Base-by-base conservation (phyloP, 768 basidiomycete genomes). In the Rhodosporidiobolus odoratus region DNA sequence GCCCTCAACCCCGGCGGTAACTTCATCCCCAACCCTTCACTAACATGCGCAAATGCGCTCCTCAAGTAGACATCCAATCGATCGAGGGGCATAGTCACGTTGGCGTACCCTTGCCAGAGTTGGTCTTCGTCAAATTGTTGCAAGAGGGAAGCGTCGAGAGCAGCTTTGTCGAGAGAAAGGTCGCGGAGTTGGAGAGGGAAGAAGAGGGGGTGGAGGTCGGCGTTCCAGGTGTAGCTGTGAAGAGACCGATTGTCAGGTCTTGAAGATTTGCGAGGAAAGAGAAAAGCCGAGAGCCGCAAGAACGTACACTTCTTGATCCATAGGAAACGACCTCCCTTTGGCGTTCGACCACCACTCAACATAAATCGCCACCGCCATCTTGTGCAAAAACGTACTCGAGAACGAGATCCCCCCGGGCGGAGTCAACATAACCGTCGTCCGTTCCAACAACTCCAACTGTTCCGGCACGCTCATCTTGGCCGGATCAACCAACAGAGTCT, bases 191-290 rank as follows among this genome's bases (percentile, higher is more conserved):
- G 9, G 56, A 57, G 34, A 12, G 56, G 56, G 56, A 23, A 57
- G 56, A 57, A 57, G 56, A 57, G 56, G 7, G 56, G 56, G 56
- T 57, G 56, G 23, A 57, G 5, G 56, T 57, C 56, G 13, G 56
- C 35, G 56, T 57, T 38, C 21, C 52, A 27, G 34, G 21, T 19
- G 54, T 35, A 35, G 34, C 56, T 57, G 56, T 9, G 9, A 35
- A 25, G 35, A 1, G 35, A 21, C 10, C 23, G 35, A 4, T 9
- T 7, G 56, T 35, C 34, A n/a, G 37, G 4, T 1, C 25, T 4
- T 4, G 38, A 10, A 32, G 32, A 34, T 13, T 34, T 7, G n/a
- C 8, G 32, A 32, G 34, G 35, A 30, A 13, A 10, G 16, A 57
- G 56, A 21, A n/a, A 23, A 13, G 35, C 19, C 4, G 34, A 57